A percentile compares a stretch with the other conserved stretches of the same genome.
Evolutionary conservation across 1,284 basidiomycete genomes (phyloP).

Genomic region (Apiotrichum laibachii): DNA sequence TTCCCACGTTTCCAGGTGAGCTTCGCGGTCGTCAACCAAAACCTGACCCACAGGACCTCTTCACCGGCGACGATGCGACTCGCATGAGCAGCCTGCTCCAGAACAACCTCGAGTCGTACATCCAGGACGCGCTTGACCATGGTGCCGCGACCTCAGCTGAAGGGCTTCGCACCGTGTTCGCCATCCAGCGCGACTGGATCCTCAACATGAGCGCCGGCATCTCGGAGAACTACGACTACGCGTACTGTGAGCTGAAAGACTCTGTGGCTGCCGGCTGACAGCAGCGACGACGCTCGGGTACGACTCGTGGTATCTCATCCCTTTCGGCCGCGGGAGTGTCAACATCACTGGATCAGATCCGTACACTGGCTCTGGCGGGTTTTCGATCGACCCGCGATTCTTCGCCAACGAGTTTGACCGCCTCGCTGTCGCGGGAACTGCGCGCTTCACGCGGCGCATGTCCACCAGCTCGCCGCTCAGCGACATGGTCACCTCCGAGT

Average conservation of each 20-base stretch:
- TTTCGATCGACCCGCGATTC: constrained; percentile 48
- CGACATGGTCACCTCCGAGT: constrained; percentile 35
- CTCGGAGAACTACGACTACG: constrained; percentile 42
- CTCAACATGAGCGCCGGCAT: constrained; percentile 39
- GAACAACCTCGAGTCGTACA: constrained; percentile 39
- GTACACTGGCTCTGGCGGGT: constrained; percentile 22
- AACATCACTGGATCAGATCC: constrained; percentile 38
- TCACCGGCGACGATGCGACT: constrained; percentile 25
- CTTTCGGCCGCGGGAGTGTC: constrained; percentile 46
- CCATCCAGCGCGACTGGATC: constrained; percentile 47
- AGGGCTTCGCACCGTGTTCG: constrained; percentile 34
- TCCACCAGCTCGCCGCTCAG: constrained; percentile 21
- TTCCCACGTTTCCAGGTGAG: constrained; percentile 37
- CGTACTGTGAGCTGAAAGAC: constrained; percentile 27
- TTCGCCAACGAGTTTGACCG: constrained; percentile 41
- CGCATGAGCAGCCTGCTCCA: constrained; percentile 25
- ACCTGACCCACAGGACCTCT: constrained; percentile 22
- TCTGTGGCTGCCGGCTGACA: no score
- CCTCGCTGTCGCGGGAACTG: constrained; percentile 26
- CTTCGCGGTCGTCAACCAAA: neutral
- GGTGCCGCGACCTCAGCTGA: constrained; percentile 35
- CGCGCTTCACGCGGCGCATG: constrained; percentile 25
- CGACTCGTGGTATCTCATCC: constrained; percentile 48
- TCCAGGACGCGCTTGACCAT: constrained; percentile 37
- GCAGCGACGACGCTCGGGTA: constrained; percentile 33